phyloP scores from a whole-genome alignment of 805 yeast genomes.

The Wickerhamiella galacta region DNA sequence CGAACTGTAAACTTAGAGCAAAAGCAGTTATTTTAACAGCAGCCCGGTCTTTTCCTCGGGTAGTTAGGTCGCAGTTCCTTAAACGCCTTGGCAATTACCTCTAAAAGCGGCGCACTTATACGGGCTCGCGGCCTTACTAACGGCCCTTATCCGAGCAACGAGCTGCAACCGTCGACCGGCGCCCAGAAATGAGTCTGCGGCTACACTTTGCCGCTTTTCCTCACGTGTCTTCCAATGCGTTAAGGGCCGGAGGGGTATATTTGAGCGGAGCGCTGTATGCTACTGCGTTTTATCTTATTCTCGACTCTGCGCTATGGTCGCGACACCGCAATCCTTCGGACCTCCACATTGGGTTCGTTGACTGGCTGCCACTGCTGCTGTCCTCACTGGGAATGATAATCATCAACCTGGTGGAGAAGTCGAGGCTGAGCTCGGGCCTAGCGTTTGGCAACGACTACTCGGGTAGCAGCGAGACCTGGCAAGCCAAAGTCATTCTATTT shows the following conservation, averaged over 20 bases:
- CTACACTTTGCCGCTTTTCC: slow-evolving; percentile 19
- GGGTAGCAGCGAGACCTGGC: slow-evolving; percentile 56
- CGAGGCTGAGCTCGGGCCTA: slow-evolving; percentile 30
- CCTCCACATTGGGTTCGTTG: slow-evolving; percentile 79
- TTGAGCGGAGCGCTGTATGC: slow-evolving; percentile 40
- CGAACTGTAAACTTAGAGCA: too few species aligned
- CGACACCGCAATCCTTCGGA: slow-evolving; percentile 69
- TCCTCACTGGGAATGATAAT: slow-evolving; percentile 80
- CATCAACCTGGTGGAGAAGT: slow-evolving; percentile 53
- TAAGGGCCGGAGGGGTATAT: slow-evolving; percentile 61
- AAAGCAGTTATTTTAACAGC: too few species aligned
- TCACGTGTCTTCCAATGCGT: slow-evolving; percentile 51
- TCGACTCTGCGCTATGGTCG: slow-evolving; percentile 80
- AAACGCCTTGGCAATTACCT: too few species aligned
- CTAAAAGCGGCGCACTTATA: too few species aligned
- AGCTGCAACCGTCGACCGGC: too few species aligned
- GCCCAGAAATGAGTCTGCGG: slow-evolving; percentile 7
- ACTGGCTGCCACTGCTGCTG: slow-evolving; percentile 89
- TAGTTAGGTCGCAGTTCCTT: too few species aligned
- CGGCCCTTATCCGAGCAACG: too few species aligned
- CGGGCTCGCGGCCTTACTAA: too few species aligned
- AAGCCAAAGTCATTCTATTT: slow-evolving; percentile 78
- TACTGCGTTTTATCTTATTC: slow-evolving; percentile 72
- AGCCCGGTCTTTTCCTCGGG: too few species aligned
- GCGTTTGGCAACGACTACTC: slow-evolving; percentile 23